Conservation (phyloP, 164 flowering plant species). For the Vitis labrusca region DNA sequence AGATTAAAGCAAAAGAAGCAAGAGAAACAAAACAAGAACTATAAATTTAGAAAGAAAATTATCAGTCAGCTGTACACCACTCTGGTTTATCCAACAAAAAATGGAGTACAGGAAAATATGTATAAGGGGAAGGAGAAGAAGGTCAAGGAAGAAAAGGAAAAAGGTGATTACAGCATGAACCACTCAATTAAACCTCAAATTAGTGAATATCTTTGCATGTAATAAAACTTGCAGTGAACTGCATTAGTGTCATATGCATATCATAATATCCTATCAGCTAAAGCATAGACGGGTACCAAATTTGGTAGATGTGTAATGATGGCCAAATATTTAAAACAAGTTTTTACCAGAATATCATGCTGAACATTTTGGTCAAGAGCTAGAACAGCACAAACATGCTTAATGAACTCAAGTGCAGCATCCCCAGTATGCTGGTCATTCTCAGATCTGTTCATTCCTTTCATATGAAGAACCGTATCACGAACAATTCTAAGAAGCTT, state of each 20-base stretch:
- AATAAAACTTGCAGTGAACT: neutral
- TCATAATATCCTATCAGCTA: neutral
- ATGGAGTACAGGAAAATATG: too few species aligned
- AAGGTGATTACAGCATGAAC: neutral
- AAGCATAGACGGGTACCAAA: too few species aligned
- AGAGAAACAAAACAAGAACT: too few species aligned
- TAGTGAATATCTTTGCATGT: neutral
- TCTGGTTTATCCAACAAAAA: too few species aligned
- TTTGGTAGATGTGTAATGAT: neutral
- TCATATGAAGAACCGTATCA: conserved; percentile 53
- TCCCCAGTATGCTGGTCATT: conserved; percentile 48
- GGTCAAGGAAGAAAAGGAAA: neutral
- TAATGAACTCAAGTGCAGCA: conserved; percentile 85
- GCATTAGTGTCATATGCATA: neutral
- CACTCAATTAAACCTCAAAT: neutral
- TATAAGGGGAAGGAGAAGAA: too few species aligned
- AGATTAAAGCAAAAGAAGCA: too few species aligned
- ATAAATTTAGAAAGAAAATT: too few species aligned
- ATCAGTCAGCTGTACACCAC: too few species aligned
- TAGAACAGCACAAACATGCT: conserved; percentile 88
- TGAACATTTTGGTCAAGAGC: conserved; percentile 86
- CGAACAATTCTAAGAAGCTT: conserved; percentile 70
- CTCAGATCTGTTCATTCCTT: conserved; percentile 36
- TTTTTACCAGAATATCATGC: conserved; percentile 83
- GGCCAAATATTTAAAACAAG: neutral